phyloP scores from a whole-genome alignment of 495 filamentous ascomycete genomes.

The Friedmanniomyces endolithicus region DNA sequence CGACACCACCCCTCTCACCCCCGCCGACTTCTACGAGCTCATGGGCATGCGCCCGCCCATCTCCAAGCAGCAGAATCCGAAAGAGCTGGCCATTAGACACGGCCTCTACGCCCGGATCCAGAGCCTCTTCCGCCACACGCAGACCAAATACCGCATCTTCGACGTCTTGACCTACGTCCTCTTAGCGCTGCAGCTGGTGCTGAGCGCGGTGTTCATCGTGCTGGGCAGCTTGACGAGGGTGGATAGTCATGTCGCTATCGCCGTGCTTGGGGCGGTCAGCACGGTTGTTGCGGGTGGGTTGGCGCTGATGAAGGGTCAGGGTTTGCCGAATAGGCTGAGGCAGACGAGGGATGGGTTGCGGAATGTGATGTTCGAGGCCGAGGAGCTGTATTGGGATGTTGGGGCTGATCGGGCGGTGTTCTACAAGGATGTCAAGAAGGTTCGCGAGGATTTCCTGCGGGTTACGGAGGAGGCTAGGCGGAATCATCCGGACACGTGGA shows the following conservation, averaged over 20 bases:
- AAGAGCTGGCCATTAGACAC: constrained; percentile 5
- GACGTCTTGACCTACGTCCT: constrained; percentile 11
- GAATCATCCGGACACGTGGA: constrained; percentile 22
- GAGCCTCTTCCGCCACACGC: neutral
- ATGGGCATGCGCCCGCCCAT: constrained; percentile 15
- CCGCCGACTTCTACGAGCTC: constrained; percentile 15
- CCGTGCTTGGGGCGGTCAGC: constrained; percentile 15
- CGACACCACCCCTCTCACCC: constrained; percentile 1
- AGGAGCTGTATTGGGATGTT: constrained; percentile 20
- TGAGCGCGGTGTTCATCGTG: constrained; percentile 17
- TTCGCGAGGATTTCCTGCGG: constrained; percentile 15
- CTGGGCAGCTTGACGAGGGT: constrained; percentile 13
- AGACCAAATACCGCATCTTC: constrained; percentile 14
- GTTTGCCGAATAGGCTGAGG: constrained; percentile 20
- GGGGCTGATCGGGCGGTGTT: constrained; percentile 5
- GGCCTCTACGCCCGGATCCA: constrained; percentile 10
- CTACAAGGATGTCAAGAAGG: constrained; percentile 17
- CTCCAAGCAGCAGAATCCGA: constrained; percentile 1
- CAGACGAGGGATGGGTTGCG: constrained; percentile 11
- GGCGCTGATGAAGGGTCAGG: constrained; percentile 21
- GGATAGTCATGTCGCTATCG: constrained; percentile 16
- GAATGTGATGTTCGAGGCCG: constrained; percentile 13
- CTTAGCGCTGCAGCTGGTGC: constrained; percentile 14
- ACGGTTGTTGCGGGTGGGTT: constrained; percentile 16
- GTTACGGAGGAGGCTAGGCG: constrained; percentile 13